phyloP scores from a whole-genome alignment of 805 yeast genomes.

The Barnettozyma salicaria region DNA sequence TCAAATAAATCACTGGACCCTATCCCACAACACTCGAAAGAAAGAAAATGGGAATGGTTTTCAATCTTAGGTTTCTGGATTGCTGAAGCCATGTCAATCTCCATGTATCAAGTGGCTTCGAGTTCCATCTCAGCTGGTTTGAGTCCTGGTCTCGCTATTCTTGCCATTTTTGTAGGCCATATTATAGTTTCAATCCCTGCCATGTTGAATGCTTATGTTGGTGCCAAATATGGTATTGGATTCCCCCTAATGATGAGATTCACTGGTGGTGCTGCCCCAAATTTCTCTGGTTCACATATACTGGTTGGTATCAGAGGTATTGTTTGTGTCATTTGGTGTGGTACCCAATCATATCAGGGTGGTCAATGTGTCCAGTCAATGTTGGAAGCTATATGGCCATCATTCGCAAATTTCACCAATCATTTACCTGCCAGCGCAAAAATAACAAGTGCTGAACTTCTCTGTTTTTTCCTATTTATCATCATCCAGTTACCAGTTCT shows the following conservation, averaged over 20 bases:
- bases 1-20: conserved; percentile 64
- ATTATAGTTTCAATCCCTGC: conserved; percentile 24
- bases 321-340: conserved; percentile 51
- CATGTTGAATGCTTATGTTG: conserved; percentile 22
- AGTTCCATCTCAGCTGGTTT: conserved; percentile 61
- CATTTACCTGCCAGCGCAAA: conserved; percentile 18
- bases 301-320: conserved; percentile 29
- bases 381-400: conserved; percentile 54
- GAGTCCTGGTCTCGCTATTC: conserved; percentile 45
- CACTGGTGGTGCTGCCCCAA: conserved; percentile 32
- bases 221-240: conserved; percentile 32
- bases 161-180: conserved; percentile 25
- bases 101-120: conserved; percentile 76
- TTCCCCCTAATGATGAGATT: conserved; percentile 31
- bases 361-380: conserved; percentile 68
- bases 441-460: conserved; percentile 27
- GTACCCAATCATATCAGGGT: conserved; percentile 67
- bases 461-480: conserved; percentile 31
- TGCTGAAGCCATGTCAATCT: conserved; percentile 72
- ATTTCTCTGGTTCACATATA: conserved; percentile 29
- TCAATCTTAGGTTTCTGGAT: conserved; percentile 46
- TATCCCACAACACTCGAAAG: conserved; percentile 49
- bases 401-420: conserved; percentile 37
- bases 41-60: conserved; percentile 67
- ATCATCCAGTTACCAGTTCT: conserved; percentile 30